These are phyloP conservation scores for Aspergillus neotritici DNA, from an alignment of 2,329 filamentous ascomycete species.

Conservation along the genomic window DNA sequence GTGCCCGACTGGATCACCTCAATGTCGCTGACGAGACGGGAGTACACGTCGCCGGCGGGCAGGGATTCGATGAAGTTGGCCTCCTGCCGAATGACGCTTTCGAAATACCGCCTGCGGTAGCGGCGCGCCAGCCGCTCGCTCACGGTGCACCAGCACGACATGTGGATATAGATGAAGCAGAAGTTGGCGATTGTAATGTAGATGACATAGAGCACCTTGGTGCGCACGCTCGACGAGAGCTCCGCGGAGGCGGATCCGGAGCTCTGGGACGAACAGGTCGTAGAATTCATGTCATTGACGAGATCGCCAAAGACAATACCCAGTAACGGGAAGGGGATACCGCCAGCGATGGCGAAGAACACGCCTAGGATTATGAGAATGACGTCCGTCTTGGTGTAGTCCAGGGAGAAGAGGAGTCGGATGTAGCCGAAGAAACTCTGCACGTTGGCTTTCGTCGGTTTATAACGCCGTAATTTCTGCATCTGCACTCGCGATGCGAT, in stretches of 20 bases:
- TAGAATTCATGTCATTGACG: constrained; percentile 34
- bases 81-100: constrained; percentile 55
- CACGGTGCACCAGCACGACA: constrained; percentile 58
- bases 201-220: constrained; percentile 56
- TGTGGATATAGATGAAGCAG: constrained; percentile 58
- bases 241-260: constrained; percentile 7
- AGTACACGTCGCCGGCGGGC: constrained; percentile 57
- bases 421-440: constrained; percentile 19
- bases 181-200: constrained; percentile 61
- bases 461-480: constrained; percentile 11
- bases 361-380: constrained; percentile 24
- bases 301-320: constrained; percentile 38
- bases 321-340: constrained; percentile 36
- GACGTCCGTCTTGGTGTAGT: constrained; percentile 25
- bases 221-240: constrained; percentile 18
- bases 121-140: constrained; percentile 60
- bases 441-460: constrained; percentile 16
- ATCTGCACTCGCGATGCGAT: not conserved
- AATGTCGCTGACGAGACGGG: constrained; percentile 60
- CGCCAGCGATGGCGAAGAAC: constrained; percentile 31
- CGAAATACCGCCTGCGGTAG: constrained; percentile 56
- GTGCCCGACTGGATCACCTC: constrained; percentile 62
- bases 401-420: constrained; percentile 22
- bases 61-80: constrained; percentile 60
- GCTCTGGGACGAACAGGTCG: constrained; percentile 17